Evolutionary conservation across 176 grass and related monocot species (phyloP).

Genomic region (Calamus simplicifolius): DNA sequence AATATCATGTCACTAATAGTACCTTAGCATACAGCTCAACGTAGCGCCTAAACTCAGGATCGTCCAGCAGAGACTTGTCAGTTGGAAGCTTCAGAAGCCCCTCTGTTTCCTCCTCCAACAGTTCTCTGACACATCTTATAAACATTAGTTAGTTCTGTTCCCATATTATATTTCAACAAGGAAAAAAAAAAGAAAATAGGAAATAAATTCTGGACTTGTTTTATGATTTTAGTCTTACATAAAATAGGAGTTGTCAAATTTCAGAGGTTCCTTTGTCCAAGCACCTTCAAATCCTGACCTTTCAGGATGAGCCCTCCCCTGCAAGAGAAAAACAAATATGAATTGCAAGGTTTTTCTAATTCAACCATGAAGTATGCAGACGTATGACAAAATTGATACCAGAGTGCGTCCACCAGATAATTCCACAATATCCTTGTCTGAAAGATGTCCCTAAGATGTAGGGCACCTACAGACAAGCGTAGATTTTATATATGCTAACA

Average conservation of each 20-base stretch:
- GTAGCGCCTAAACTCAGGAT: slow-evolving; percentile 75
- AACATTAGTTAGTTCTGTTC: too few relatives aligned
- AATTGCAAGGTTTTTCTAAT: too few relatives aligned
- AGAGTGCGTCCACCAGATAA: too few relatives aligned
- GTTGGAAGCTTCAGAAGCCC: slow-evolving; percentile 84
- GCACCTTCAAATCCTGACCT: slow-evolving; percentile 82
- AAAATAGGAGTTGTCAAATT: slow-evolving; percentile 94
- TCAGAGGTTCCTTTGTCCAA: slow-evolving; percentile 83
- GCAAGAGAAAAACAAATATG: too few relatives aligned
- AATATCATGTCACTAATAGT: not conserved
- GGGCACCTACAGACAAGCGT: slow-evolving; percentile 31
- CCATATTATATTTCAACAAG: too few relatives aligned
- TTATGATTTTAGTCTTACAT: slow-evolving; percentile 44
- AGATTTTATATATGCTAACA: not conserved
- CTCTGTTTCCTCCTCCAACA: slow-evolving; percentile 59
- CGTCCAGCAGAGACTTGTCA: slow-evolving; percentile 61
- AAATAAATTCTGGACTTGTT: not conserved
- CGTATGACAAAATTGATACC: too few relatives aligned
- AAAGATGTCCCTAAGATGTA: slow-evolving; percentile 83
- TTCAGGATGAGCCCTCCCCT: slow-evolving; percentile 80
- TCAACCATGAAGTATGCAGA: too few relatives aligned
- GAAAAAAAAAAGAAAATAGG: too few relatives aligned
- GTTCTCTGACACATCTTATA: slow-evolving; percentile 40
- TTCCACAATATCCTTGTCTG: slow-evolving; percentile 89
- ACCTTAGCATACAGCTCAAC: slow-evolving; percentile 95